Base-by-base conservation (phyloP, 768 basidiomycete genomes). In the Auriscalpium microsporum region DNA sequence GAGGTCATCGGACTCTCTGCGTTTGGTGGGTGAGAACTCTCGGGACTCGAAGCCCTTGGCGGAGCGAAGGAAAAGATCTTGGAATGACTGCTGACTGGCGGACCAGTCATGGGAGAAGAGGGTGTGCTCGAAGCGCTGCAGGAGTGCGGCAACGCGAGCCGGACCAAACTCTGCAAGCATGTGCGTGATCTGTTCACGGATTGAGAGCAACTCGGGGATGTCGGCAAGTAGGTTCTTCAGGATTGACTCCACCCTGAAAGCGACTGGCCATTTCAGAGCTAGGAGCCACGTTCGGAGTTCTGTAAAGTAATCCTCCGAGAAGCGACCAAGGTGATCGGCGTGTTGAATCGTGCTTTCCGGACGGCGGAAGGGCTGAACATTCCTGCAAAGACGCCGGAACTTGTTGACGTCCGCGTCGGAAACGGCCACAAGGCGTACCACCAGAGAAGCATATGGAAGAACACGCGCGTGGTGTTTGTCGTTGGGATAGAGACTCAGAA, bases 181-280 rank as follows among this genome's bases (percentile, higher is more conserved):
- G 0, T 60, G 14, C 2, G 62, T 56, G 35, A 83, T 69, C 23
- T 59, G 50, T 0, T 65, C 67, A 16, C 75, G 68, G 14, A 83
- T 69, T 0, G 59, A 56, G 11, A 81, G 67, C 34, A 86, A 68
- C 61, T 87, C 84, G 28, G 58, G 62, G 28, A 77, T 66, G 60
- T 83, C 80, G 16, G 83, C 69, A 11, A 69, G 50, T 45, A 73
- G 62, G 45, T 69, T 71, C 4, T 63, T 64, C 6, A 69, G 58
- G 2, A 76, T 56, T 0, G 75, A 70, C 55, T 82, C 78, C 34
- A 85, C 66, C 62, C 86, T 83, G 59, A 83, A 86, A 0, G 81
- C 76, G 14, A 86, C 71, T 45, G 59, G 58, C 79, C 78, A 84
- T 9, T 73, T 64, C 13, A 81, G 62, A 14, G 36, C 37, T 19